phyloP scores from a whole-genome alignment of 1,284 basidiomycete species.

The Wallemia mellicola region DNA sequence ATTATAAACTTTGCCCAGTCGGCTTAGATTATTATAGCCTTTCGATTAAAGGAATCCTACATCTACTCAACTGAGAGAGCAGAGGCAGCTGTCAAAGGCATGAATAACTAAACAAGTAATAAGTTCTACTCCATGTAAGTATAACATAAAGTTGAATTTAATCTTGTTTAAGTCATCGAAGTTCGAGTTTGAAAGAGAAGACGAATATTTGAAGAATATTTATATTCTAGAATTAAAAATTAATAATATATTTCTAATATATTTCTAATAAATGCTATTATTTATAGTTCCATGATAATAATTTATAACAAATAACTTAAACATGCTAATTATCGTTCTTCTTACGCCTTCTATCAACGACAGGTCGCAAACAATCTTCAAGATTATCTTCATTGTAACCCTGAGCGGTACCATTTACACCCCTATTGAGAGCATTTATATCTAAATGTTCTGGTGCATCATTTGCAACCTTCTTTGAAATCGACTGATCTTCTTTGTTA shows the following conservation, averaged over 20 bases:
- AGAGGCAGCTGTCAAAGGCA: neutral
- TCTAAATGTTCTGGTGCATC: neutral
- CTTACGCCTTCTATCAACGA: neutral
- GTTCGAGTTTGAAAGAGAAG: too few species aligned
- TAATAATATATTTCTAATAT: too few species aligned
- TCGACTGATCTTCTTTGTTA: neutral
- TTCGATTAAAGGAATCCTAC: neutral
- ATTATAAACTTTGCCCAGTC: neutral
- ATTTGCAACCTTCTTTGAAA: neutral
- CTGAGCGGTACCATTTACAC: neutral
- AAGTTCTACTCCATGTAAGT: neutral
- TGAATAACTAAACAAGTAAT: neutral
- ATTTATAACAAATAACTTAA: neutral
- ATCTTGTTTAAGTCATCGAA: neutral
- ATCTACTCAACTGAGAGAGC: neutral
- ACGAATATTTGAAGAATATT: too few species aligned
- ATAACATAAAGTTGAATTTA: neutral
- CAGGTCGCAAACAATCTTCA: neutral
- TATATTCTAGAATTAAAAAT: too few species aligned
- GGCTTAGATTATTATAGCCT: neutral
- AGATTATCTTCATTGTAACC: neutral
- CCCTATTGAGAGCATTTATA: neutral
- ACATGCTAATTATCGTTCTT: neutral
- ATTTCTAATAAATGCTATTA: too few species aligned
- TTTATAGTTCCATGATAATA: too few species aligned